A percentile compares a stretch with the other conserved stretches of the same genome.
phyloP scores from a whole-genome alignment of 805 yeast species.

The Candida vartiovaarae region DNA sequence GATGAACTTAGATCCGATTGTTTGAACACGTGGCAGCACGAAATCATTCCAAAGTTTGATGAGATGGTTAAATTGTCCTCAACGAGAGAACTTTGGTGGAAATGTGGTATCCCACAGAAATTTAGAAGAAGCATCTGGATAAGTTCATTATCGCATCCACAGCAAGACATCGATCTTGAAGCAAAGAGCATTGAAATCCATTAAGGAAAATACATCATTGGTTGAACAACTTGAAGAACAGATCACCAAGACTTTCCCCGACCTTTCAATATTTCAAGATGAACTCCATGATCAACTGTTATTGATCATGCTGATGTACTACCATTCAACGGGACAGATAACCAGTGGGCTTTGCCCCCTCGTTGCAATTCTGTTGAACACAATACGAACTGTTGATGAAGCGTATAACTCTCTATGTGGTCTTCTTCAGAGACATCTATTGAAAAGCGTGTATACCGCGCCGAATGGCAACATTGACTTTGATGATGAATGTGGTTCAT shows the following conservation, averaged over 20 bases:
- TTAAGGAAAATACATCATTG: slow-evolving; percentile 5
- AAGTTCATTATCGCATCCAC: background rate
- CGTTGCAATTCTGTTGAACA: slow-evolving; percentile 35
- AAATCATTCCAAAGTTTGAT: slow-evolving; percentile 32
- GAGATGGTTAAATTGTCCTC: slow-evolving; percentile 29
- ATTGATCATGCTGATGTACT: slow-evolving; percentile 28
- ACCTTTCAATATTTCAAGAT: slow-evolving; percentile 30
- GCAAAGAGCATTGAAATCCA: slow-evolving; percentile 1
- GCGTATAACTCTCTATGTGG: slow-evolving; percentile 36
- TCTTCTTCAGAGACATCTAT: slow-evolving; percentile 29
- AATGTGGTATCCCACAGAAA: slow-evolving; percentile 41
- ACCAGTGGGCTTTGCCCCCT: slow-evolving; percentile 31
- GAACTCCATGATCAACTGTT: slow-evolving; percentile 27
- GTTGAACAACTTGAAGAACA: slow-evolving; percentile 15
- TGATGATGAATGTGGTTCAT: slow-evolving; percentile 37
- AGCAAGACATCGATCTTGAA: background rate
- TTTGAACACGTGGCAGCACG: slow-evolving; percentile 31
- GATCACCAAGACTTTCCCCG: slow-evolving; percentile 28
- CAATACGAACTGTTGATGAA: slow-evolving; percentile 27
- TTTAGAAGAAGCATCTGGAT: slow-evolving; percentile 47
- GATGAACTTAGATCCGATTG: slow-evolving; percentile 33
- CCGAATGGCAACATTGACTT: slow-evolving; percentile 14
- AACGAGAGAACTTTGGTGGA: slow-evolving; percentile 54
- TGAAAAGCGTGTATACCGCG: slow-evolving; percentile 24
- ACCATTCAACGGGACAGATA: slow-evolving; percentile 13